These are phyloP conservation scores for Trematosphaeria pertusa DNA, from an alignment of 2,329 filamentous ascomycete genomes.

Conservation along the genomic window DNA sequence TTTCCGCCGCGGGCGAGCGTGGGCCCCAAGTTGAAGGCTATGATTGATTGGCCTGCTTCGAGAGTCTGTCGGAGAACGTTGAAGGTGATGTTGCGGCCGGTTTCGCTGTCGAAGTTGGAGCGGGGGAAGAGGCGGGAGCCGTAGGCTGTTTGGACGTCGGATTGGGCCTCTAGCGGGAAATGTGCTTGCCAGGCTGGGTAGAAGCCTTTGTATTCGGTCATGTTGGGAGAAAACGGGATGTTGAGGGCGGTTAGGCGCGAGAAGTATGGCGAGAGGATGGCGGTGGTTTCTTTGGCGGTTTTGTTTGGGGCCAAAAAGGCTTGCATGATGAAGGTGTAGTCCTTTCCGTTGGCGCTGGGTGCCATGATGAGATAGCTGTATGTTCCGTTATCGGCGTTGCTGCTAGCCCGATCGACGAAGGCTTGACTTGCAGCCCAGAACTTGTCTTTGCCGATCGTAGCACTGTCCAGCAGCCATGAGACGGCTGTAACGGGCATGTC, in stretches of 20 bases:
- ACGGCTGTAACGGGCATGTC: constrained; percentile 34
- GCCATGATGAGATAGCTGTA: constrained; percentile 26
- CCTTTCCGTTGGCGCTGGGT: constrained; percentile 17
- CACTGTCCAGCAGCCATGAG: constrained; percentile 36
- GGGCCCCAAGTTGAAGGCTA: constrained; percentile 29
- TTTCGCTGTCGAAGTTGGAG: constrained; percentile 35
- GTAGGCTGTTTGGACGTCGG: constrained; percentile 16
- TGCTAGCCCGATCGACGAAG: constrained; percentile 19
- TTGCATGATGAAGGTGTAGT: constrained; percentile 23
- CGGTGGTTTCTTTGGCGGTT: constrained; percentile 17
- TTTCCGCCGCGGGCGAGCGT: constrained; percentile 26
- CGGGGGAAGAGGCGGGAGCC: constrained; percentile 33
- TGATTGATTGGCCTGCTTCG: constrained; percentile 31
- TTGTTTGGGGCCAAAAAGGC: constrained; percentile 34
- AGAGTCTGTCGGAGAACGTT: constrained; percentile 23
- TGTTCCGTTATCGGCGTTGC: constrained; percentile 22
- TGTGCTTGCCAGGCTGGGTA: constrained; percentile 38
- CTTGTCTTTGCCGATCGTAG: constrained; percentile 34
- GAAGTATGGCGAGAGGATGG: constrained; percentile 21
- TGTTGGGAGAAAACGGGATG: constrained; percentile 38
- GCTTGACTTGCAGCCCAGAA: constrained; percentile 33
- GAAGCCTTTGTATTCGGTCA: constrained; percentile 34
- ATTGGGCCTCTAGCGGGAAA: constrained; percentile 28
- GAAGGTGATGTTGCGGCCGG: constrained; percentile 33
- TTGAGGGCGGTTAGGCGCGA: constrained; percentile 23